Evolutionary conservation across 116 monocot species (phyloP).

Genomic region (Thalassia testudinum): DNA sequence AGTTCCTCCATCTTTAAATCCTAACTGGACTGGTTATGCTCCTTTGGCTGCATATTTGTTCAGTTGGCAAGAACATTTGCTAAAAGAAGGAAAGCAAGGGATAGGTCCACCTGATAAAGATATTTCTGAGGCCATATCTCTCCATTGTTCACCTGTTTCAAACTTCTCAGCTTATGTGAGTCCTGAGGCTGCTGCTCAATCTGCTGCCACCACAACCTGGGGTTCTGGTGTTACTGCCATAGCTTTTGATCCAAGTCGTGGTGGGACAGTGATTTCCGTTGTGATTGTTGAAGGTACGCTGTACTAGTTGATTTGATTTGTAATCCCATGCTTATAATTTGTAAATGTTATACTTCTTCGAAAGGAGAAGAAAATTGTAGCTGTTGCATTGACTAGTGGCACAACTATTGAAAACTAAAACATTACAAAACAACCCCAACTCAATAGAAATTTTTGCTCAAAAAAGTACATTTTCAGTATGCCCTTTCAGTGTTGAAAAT

Average conservation of each 20-base stretch:
- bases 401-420: no score
- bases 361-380: no score
- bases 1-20: conserved; percentile 55
- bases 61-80: conserved; percentile 63
- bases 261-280: conserved; percentile 87
- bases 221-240: conserved; percentile 98
- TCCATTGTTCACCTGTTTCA: conserved; percentile 96
- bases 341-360: no score
- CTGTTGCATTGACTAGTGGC: no score
- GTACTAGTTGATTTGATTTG: background rate
- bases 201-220: conserved; percentile 95
- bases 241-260: conserved; percentile 96
- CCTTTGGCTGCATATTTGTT: conserved; percentile 83
- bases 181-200: conserved; percentile 92
- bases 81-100: conserved; percentile 62
- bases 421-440: no score
- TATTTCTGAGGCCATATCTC: conserved; percentile 38
- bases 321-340: no score
- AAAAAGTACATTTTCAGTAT: no score
- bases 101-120: conserved; percentile 57
- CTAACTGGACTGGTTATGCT: conserved; percentile 71
- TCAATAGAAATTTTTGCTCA: no score
- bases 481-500: no score
- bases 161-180: conserved; percentile 99
- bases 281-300: conserved; percentile 92